Percentiles rank a stretch among this genome's conserved stretches.
Evolutionary conservation across 1,139 yeast species (phyloP).

Genomic region (Kurtzmaniella natalensis): DNA sequence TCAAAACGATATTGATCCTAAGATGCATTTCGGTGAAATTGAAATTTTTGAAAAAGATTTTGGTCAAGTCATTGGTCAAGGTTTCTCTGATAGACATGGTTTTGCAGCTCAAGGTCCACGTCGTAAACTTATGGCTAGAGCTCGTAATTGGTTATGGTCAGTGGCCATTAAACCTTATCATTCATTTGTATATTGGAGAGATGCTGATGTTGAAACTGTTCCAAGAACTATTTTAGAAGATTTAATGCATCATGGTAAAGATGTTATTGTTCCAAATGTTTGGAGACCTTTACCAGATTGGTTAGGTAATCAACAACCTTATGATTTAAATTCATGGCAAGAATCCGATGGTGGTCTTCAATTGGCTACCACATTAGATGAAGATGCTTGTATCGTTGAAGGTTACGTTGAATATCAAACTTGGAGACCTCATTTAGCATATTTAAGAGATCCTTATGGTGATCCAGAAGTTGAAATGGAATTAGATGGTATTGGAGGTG

Average conservation of each 20-base stretch:
- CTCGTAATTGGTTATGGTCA: constrained; percentile 52
- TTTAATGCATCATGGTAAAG: constrained; percentile 51
- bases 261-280: constrained; percentile 71
- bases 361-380: constrained; percentile 71
- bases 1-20: constrained; percentile 38
- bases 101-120: constrained; percentile 54
- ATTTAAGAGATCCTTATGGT: constrained; percentile 80
- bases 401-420: constrained; percentile 92
- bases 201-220: constrained; percentile 51
- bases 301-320: constrained; percentile 86
- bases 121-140: constrained; percentile 50
- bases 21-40: constrained; percentile 50
- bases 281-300: constrained; percentile 92
- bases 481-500: constrained; percentile 90
- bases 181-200: constrained; percentile 53
- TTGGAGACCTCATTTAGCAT: constrained; percentile 89
- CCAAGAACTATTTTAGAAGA: constrained; percentile 50
- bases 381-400: constrained; percentile 87
- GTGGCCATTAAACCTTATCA: constrained; percentile 51
- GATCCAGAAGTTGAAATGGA: constrained; percentile 86
- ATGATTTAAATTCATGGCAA: constrained; percentile 88
- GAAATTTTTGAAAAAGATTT: constrained; percentile 53
- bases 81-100: constrained; percentile 50
- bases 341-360: constrained; percentile 81
- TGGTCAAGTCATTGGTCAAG: constrained; percentile 50